Base-by-base conservation (phyloP, 2,329 filamentous ascomycete genomes). In the Emmonsiellopsis sp. region DNA sequence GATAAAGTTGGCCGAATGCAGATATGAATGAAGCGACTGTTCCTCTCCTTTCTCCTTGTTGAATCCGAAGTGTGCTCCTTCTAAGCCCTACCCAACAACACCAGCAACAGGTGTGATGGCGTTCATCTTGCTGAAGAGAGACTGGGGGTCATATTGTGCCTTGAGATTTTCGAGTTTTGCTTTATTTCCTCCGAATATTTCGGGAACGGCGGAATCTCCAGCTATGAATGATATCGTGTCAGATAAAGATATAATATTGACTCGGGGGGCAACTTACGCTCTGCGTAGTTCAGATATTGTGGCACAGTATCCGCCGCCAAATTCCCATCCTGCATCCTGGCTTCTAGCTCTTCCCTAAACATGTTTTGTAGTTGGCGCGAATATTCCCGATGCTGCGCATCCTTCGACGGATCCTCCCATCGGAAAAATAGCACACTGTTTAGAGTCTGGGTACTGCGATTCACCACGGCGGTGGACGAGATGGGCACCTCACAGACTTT, bases 141-240 rank as follows among this genome's bases (percentile, higher is more conserved):
- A 76, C 4, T 54, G 64, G 2, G 75, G 73, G 57, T 77, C 75
- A 54, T 76, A 77, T 51, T 65, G 65, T 17, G 65, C 68, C 63
- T 78, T 77, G 42, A 77, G 58, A 5, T 60, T 57, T 56, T 71
- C 68, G 44, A 78, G 57, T 6, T 68, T 62, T 2, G 58, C 57
- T 40, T 72, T 70, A 52, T 77, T 75, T 10, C 65, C 65, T 2
- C 75, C 75, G 57, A 75, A 77, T 42, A 75, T 70, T 49, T 73
- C 71, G 3, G 53, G 52, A 10, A 69, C 63, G 3, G 61, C 59
- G 1, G 58, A 58, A 49, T 68, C 64, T 17, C 66, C 66, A 4
- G 67, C 67, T 69, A 33, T 8, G 1, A n/a, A n/a, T 42, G 10
- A 1, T 8, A 40, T 33, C 2, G 51, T 64, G 32, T 62, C 53